Conservation (phyloP, 2,329 filamentous ascomycete species). For the Apiospora sp. region DNA sequence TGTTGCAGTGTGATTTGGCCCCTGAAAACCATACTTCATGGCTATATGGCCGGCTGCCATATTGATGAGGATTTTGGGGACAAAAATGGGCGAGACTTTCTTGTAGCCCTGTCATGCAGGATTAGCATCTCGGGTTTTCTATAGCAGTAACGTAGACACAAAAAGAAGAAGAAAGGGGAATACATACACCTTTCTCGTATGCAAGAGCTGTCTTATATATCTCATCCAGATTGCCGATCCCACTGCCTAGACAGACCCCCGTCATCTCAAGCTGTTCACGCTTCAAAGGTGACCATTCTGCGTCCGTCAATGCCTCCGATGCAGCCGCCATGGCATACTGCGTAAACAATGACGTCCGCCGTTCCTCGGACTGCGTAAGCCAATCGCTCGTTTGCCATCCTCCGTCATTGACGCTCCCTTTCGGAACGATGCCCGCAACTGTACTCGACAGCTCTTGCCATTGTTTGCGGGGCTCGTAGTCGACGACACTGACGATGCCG, state of each 20-base stretch:
- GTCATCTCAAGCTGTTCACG: constrained; percentile 75
- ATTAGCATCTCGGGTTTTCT: constrained; percentile 29
- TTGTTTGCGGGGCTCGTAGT: constrained; percentile 60
- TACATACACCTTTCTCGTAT: constrained; percentile 74
- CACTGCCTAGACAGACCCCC: constrained; percentile 92
- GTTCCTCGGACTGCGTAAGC: constrained; percentile 61
- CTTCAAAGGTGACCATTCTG: constrained; percentile 73
- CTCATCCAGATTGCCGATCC: constrained; percentile 93
- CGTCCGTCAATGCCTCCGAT: constrained; percentile 85
- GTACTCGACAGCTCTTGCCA: constrained; percentile 83
- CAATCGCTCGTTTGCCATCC: constrained; percentile 63
- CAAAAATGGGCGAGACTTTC: constrained; percentile 92
- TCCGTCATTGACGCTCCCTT: constrained; percentile 51
- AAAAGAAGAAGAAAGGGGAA: no score
- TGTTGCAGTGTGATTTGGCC: constrained; percentile 90
- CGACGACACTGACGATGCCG: constrained; percentile 78
- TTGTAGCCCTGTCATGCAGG: constrained; percentile 74
- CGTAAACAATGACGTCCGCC: constrained; percentile 89
- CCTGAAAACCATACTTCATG: constrained; percentile 88
- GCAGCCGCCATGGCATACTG: constrained; percentile 91
- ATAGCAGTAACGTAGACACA: not conserved
- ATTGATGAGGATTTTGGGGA: constrained; percentile 92
- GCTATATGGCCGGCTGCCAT: constrained; percentile 93
- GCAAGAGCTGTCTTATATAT: constrained; percentile 84
- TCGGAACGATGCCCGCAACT: constrained; percentile 83